phyloP scores from a whole-genome alignment of 208 protist genomes.

The Leishmania tropica region DNA sequence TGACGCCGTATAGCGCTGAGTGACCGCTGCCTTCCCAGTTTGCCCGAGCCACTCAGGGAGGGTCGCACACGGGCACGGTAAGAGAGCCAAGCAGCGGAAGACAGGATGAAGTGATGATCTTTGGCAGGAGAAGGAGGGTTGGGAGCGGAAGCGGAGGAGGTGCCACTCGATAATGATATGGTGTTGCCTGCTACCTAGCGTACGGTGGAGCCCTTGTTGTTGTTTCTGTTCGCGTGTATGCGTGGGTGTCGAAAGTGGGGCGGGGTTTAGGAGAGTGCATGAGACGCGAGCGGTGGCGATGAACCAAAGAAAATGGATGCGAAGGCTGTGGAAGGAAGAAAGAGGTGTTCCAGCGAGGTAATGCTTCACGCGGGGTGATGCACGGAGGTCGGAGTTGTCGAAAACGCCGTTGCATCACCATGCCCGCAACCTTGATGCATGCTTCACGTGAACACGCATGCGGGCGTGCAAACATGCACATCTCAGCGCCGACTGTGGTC shows the following conservation, averaged over 20 bases:
- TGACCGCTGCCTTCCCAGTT: neutral
- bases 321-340: neutral
- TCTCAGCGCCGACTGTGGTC: neutral
- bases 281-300: neutral
- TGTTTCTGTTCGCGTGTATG: neutral
- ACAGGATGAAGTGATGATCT: neutral
- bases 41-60: neutral
- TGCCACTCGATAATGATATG: neutral
- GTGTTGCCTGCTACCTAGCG: neutral
- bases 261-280: neutral
- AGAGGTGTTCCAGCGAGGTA: neutral
- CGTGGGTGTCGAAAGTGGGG: neutral
- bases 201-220: neutral
- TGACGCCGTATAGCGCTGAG: neutral
- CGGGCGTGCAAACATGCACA: neutral
- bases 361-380: neutral
- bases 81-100: neutral
- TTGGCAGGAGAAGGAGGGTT: neutral
- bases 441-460: too few species aligned
- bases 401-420: neutral
- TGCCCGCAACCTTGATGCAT: neutral
- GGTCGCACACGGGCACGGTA: constrained; percentile 2
- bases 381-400: neutral
- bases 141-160: neutral
- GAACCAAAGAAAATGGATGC: neutral